These are phyloP conservation scores for Monilinia fructicola DNA, from an alignment of 2,329 filamentous ascomycete species.

Conservation along the genomic window DNA sequence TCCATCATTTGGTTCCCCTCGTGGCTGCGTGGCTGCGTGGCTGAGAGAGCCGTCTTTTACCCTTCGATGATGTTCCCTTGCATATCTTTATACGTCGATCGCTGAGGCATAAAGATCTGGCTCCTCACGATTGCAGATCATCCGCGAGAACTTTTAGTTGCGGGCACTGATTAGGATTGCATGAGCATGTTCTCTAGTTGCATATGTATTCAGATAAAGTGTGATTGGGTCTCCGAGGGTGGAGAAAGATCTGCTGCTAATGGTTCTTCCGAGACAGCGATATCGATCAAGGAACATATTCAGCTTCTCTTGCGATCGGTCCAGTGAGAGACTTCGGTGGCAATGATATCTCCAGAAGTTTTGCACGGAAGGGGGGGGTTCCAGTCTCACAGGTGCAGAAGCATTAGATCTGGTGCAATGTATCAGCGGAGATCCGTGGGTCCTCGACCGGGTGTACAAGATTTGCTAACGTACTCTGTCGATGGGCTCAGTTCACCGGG, in stretches of 20 bases:
- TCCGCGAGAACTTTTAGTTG: neutral
- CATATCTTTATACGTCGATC: conserved; percentile 5
- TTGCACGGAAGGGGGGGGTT: neutral
- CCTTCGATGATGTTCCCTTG: conserved; percentile 4
- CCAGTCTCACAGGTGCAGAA: neutral
- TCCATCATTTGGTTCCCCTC: neutral
- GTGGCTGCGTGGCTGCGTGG: conserved; percentile 6
- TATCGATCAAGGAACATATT: neutral
- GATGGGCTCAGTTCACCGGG: neutral
- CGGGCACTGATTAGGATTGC: neutral
- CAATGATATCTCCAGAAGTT: neutral
- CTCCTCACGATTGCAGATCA: conserved; percentile 10
- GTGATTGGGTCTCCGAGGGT: neutral
- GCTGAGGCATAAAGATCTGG: neutral
- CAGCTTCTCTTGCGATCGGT: conserved; percentile 2
- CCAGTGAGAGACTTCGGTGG: neutral
- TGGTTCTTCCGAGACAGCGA: conserved; percentile 1
- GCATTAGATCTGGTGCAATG: conserved; percentile 10
- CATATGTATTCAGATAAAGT: conserved; percentile 7
- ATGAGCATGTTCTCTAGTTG: conserved; percentile 10
- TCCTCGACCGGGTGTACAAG: neutral
- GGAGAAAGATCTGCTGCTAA: conserved; percentile 5
- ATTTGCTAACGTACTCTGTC: neutral
- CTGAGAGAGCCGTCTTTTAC: neutral
- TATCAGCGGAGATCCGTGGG: neutral